Base-by-base conservation (phyloP, 768 basidiomycete genomes). In the Hygrocybe punicea region DNA sequence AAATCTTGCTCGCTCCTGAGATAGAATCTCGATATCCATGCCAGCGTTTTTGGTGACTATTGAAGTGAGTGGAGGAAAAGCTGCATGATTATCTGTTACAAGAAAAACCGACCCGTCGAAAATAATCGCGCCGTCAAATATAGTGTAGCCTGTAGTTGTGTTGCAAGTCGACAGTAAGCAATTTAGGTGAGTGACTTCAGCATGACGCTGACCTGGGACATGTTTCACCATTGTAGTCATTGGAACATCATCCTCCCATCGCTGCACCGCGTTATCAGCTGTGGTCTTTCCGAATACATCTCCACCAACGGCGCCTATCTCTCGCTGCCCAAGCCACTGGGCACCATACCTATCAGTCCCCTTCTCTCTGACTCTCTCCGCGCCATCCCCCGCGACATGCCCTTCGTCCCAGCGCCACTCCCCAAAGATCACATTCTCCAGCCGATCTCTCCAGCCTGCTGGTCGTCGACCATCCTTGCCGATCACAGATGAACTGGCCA, bases 51-150 rank as follows among this genome's bases (percentile, higher is more conserved):
- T 77, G 70, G 81, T 73, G 35, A 81, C 72, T 17, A 89, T 85
- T 1, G 76, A 70, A 4, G 68, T 68, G 33, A 85, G 66, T 1
- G 78, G 57, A 1, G 92, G 93, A 50, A 92, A 79, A n/a, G 74
- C 71, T 2, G 76, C 68, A 5, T 78, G 77, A 58, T 84, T 76
- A 66, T 93, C 85, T 4, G 86, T 82, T 35, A 95, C 85, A 57
- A 95, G 69, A 69, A 84, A 91, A 58, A 91, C 79, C 2, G 84
- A 83, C 9, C 85, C 84, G 61, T 88, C 84, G 63, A 81, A 75
- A n/a, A 89, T 71, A 64, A 87, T 82, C n/a, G 91, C 78, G 58
- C 91, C 87, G 63, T 94, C 90, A 55, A 95, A 75, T 44, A 93
- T 81, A 1, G 89, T 92, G 72, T 85, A 91, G 3, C 93, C 93